These are phyloP conservation scores for Geotrichum restrictum DNA, from an alignment of 1,139 yeast species.

Conservation along the genomic window DNA sequence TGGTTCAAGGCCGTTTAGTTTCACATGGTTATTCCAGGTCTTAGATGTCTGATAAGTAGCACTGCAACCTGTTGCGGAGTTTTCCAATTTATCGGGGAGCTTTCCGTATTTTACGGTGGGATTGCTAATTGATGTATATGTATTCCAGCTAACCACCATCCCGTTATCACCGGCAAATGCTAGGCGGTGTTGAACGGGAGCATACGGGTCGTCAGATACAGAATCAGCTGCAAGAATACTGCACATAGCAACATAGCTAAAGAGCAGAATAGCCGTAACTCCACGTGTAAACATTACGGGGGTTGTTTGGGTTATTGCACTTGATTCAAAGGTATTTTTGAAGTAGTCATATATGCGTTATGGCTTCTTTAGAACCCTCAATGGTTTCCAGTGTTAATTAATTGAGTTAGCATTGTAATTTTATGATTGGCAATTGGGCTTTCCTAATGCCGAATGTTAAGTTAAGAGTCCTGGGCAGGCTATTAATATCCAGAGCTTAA, in stretches of 20 bases:
- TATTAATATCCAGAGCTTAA: no score
- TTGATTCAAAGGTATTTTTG: no score
- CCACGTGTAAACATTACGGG: background rate
- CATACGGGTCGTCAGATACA: conserved; percentile 1
- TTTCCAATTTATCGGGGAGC: conserved; percentile 24
- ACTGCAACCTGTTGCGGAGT: conserved; percentile 24
- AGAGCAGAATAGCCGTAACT: background rate
- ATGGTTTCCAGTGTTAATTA: no score
- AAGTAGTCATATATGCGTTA: no score
- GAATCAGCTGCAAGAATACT: background rate
- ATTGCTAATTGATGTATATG: conserved; percentile 24
- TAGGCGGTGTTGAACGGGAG: conserved; percentile 29
- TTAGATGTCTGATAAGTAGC: conserved; percentile 32
- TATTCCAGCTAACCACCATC: conserved; percentile 34
- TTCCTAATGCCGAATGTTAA: no score
- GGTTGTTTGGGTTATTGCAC: no score
- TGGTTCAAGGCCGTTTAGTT: conserved; percentile 29
- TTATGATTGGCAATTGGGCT: no score
- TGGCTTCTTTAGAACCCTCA: no score
- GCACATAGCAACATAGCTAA: no score
- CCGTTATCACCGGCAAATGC: conserved; percentile 31
- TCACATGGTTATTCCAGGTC: conserved; percentile 35
- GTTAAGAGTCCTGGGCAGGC: no score
- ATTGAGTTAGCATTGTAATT: no score
- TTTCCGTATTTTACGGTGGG: conserved; percentile 34